Evolutionary conservation across 257 asterid species (phyloP).

Genomic region (Anisodus acutangulus): DNA sequence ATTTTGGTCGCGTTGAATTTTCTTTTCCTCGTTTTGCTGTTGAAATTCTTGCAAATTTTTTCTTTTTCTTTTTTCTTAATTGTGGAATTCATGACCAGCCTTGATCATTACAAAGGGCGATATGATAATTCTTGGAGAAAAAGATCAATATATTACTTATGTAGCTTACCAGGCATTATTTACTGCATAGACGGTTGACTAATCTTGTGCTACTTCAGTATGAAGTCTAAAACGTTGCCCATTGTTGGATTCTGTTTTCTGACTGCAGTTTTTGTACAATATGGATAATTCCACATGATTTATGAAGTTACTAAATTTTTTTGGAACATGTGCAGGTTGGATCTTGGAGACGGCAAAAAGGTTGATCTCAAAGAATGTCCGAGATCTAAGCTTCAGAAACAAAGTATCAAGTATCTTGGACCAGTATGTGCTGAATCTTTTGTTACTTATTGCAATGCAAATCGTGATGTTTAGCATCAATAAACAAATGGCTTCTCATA

Average conservation of each 20-base stretch:
- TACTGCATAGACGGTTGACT: not conserved
- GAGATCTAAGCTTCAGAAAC: constrained; percentile 79
- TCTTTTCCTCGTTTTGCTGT: not conserved
- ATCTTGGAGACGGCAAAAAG: constrained; percentile 92
- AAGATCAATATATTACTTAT: not conserved
- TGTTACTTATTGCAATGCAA: not conserved
- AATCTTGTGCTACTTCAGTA: not conserved
- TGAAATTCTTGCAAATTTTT: not conserved
- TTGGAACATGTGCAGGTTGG: constrained; percentile 65
- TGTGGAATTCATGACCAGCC: not conserved
- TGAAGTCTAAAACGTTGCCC: not conserved
- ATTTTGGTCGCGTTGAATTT: not conserved
- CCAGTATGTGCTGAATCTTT: constrained; percentile 63
- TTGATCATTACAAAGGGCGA: not conserved
- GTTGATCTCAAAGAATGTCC: constrained; percentile 86
- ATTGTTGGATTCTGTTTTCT: not conserved
- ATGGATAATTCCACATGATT: not conserved
- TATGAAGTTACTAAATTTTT: constrained; percentile 5
- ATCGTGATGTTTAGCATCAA: constrained; percentile 1
- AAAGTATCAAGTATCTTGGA: constrained; percentile 90
- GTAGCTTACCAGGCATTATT: not conserved
- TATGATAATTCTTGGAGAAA: not conserved
- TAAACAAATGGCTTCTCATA: not conserved
- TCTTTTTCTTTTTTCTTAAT: not conserved
- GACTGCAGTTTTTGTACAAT: not conserved